These are phyloP conservation scores for Botrytis medusae DNA, from an alignment of 2,329 filamentous ascomycete species.

Conservation along the genomic window DNA sequence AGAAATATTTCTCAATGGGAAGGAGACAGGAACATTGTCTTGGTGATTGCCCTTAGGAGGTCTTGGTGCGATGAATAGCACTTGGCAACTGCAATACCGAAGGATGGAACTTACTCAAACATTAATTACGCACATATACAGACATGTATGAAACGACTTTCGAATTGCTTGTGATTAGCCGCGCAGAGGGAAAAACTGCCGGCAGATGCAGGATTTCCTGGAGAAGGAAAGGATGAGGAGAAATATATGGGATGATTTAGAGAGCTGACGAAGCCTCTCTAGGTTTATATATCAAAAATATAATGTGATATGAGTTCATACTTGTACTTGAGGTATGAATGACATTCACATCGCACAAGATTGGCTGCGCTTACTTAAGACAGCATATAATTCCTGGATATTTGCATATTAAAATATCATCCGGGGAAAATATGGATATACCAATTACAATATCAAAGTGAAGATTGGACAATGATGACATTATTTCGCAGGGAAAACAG, in stretches of 20 bases:
- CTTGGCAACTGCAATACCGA: neutral
- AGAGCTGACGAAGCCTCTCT: conserved; percentile 4
- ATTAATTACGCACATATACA: neutral
- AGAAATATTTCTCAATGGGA: neutral
- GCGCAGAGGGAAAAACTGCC: neutral
- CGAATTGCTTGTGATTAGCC: neutral
- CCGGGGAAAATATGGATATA: neutral
- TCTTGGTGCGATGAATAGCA: neutral
- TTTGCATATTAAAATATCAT: neutral
- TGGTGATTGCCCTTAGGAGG: neutral
- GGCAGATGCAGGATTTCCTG: neutral
- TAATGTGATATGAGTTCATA: neutral
- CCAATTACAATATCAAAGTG: neutral
- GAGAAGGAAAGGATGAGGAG: neutral
- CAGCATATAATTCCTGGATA: neutral
- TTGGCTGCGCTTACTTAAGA: neutral
- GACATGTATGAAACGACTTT: neutral
- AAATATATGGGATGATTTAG: neutral
- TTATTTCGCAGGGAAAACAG: neutral
- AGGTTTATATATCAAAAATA: neutral
- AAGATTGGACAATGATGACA: neutral
- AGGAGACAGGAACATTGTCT: neutral
- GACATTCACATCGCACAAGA: neutral
- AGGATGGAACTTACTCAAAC: neutral
- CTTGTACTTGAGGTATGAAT: neutral